These are phyloP conservation scores for Phycomyces nitens DNA, from an alignment of 192 early-diverging fungal species.

Conservation along the genomic window DNA sequence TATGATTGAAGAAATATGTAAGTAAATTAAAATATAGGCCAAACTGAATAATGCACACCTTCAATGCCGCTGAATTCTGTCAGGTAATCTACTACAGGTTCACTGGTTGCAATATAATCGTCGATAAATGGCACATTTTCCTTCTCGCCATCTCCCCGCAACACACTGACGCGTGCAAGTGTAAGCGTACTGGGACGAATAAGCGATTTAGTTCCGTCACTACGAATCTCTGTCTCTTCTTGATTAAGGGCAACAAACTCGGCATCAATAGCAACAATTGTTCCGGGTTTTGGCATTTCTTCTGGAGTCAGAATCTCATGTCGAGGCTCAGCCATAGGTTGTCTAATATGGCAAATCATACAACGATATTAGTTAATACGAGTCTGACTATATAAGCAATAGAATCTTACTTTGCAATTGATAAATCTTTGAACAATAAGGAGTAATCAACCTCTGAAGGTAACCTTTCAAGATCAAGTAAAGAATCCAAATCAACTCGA, in stretches of 20 bases:
- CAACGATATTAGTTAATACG: background rate
- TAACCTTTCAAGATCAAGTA: constrained; percentile 47
- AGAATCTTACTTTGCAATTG: constrained; percentile 53
- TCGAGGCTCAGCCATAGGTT: constrained; percentile 39
- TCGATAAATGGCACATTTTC: constrained; percentile 90
- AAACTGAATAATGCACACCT: constrained; percentile 36
- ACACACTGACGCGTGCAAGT: constrained; percentile 86
- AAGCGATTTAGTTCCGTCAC: constrained; percentile 86
- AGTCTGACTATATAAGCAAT: constrained; percentile 7
- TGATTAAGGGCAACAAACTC: constrained; percentile 90
- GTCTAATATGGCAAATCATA: constrained; percentile 22
- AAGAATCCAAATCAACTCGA: constrained; percentile 46
- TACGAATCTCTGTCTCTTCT: constrained; percentile 86
- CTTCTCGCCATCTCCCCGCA: constrained; percentile 73
- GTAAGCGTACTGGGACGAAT: constrained; percentile 77
- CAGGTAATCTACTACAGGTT: constrained; percentile 86
- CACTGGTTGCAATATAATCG: constrained; percentile 86
- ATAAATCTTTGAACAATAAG: constrained; percentile 55
- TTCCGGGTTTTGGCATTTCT: constrained; percentile 64
- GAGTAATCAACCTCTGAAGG: constrained; percentile 43
- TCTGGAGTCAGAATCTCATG: constrained; percentile 50
- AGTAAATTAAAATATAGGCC: too few species aligned
- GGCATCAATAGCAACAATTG: constrained; percentile 84
- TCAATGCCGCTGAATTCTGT: constrained; percentile 95
- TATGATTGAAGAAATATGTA: constrained; percentile 18